These are phyloP conservation scores for Cardamine chenopodiifolia DNA, from an alignment of 345 rosid genomes.

Conservation along the genomic window DNA sequence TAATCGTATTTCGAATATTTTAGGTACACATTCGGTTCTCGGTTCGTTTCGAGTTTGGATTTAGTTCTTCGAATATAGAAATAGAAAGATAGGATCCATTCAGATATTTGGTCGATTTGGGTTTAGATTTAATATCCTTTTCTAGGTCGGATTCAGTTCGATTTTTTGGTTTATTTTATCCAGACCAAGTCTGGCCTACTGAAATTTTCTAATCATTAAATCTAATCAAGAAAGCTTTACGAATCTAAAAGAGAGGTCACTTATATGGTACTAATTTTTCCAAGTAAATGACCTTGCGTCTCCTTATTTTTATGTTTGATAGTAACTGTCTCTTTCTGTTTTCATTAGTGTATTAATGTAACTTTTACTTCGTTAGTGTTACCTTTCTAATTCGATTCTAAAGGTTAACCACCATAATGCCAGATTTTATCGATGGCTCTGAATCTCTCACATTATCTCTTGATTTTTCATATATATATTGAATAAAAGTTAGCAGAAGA, in stretches of 20 bases:
- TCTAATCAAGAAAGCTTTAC: too few relatives aligned
- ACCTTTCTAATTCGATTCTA: constrained; percentile 8
- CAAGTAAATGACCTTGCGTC: constrained; percentile 10
- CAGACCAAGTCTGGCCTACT: too few relatives aligned
- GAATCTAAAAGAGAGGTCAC: background rate
- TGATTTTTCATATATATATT: background rate
- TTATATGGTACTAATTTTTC: background rate
- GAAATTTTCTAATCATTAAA: background rate
- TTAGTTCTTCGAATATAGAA: too few relatives aligned
- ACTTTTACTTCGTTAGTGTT: constrained; percentile 6
- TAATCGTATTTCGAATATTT: too few relatives aligned
- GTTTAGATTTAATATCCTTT: too few relatives aligned
- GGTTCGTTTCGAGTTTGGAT: too few relatives aligned
- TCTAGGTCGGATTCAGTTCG: too few relatives aligned
- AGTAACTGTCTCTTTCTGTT: background rate
- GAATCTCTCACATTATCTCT: constrained; percentile 4
- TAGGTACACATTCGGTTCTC: too few relatives aligned
- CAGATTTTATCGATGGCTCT: background rate
- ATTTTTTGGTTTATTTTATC: too few relatives aligned
- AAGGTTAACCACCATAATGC: background rate
- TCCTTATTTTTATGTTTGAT: background rate
- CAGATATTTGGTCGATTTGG: too few relatives aligned
- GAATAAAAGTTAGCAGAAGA: constrained; percentile 9
- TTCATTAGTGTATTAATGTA: constrained; percentile 3
- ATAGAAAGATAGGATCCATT: too few relatives aligned